Conservation (phyloP, 2,329 filamentous ascomycete genomes). For the Elsinoe ampelina region DNA sequence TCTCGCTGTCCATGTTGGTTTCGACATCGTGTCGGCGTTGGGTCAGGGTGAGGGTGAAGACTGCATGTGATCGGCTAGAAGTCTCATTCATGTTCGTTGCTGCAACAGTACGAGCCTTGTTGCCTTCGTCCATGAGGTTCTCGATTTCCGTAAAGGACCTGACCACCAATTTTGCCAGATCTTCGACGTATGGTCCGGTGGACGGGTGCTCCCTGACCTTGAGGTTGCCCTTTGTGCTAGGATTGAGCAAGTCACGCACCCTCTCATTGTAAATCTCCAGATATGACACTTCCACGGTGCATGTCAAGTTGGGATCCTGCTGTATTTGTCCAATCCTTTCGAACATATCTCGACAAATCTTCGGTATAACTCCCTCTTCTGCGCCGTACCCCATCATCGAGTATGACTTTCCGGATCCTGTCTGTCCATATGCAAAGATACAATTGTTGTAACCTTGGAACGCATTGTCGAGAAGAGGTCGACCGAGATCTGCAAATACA, state of each 20-base stretch:
- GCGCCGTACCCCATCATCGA: slow-evolving; percentile 99
- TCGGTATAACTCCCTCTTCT: slow-evolving; percentile 89
- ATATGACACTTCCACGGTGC: slow-evolving; percentile 96
- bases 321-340: slow-evolving; percentile 63
- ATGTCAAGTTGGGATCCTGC: slow-evolving; percentile 65
- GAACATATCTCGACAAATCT: slow-evolving; percentile 98
- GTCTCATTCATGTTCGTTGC: slow-evolving; percentile 99
- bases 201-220: slow-evolving; percentile 97
- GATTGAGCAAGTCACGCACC: slow-evolving; percentile 90
- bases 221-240: slow-evolving; percentile 87
- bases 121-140: slow-evolving; percentile 96
- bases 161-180: slow-evolving; percentile 89
- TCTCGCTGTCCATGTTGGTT: slow-evolving; percentile 95
- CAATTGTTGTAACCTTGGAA: slow-evolving; percentile 99
- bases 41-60: slow-evolving; percentile 91
- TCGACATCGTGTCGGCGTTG: slow-evolving; percentile 87
- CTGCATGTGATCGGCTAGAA: slow-evolving; percentile 93
- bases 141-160: slow-evolving; percentile 93
- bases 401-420: slow-evolving; percentile 96
- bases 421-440: slow-evolving; percentile 98
- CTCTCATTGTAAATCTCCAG: slow-evolving; percentile 99
- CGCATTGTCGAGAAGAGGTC: slow-evolving; percentile 89
- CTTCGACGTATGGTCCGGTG: slow-evolving; percentile 95
- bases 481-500: slow-evolving; percentile 78
- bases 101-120: slow-evolving; percentile 94